Base-by-base conservation (phyloP, 179 eudicot genomes). In the Beta lomatogona region DNA sequence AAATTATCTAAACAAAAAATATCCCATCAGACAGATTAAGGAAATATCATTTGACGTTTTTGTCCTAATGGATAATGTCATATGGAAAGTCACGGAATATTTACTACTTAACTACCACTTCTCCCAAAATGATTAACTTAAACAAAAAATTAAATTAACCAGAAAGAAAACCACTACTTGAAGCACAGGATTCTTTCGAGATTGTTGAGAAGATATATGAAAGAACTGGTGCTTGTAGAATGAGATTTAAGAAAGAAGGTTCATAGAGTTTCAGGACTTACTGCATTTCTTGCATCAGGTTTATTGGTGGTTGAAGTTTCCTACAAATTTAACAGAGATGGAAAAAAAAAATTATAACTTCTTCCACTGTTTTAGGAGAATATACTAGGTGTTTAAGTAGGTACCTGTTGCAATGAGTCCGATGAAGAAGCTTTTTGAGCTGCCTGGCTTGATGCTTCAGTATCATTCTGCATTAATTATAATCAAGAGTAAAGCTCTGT, bases 231-330 rank as follows among this genome's bases (percentile, higher is more conserved):
- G 36, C 36, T 63, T 66, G 59, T 12, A 55, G 21, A 55, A 19
- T 54, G 25, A 73, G 72, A 72, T 53, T 16, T 0, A 77, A 52
- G 58, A 60, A 31, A 70, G 58, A 58, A 58, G 57, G 48, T 19
- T 28, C 75, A 76, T 15, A 0, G 77, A 52, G 45, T 77, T 21
- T 57, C 3, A 25, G 52, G 66, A 82, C 86, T 82, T 79, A 90
- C 92, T 46, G 82, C 83, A 63, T 74, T 80, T 88, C 91, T 88
- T 59, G 68, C 84, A 81, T 87, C 85, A 75, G 87, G 86, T 71
- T 81, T 72, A 16, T 80, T 59, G 19, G 83, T 19, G 3, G 67
- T 52, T 8, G 89, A 72, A 71, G 81, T 52, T 73, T 69, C 88
- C 92, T 89, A 86, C 78, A 86, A 82, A 71, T 71, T 78, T 16